Evolutionary conservation across 129 eudicot species (phyloP), one percentile per base, ranked within the genome.

Genomic region (Flaveria trinervia): DNA sequence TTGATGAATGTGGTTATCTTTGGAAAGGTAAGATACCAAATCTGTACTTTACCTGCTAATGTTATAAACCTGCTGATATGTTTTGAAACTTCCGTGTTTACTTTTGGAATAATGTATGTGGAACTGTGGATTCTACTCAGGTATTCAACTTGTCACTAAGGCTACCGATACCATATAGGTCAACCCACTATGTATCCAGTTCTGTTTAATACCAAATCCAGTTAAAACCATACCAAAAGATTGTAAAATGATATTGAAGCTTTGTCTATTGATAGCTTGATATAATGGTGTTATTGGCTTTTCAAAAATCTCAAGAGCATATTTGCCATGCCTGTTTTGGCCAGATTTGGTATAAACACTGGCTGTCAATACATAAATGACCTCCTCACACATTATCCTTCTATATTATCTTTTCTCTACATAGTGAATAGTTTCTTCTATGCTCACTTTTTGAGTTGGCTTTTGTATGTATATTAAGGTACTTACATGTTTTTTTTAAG

Each of bases 1-100:
- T 46, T 79, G 77, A 36, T 73, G 16, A 79, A 61, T 11, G 12
- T 30, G 76, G 65, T 68, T 69, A 66, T 74, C 76, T 80, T 33
- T 79, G 13, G 51, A 73, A 68, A 64, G 76, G 78, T 83, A 70
- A 62, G 61, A 18, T 65, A 51, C 60, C 23, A 15, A 59, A 36
- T 2, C 46, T 66, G n/a, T 64, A 64, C 46, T 77, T 12, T 25
- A 41, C 28, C 4, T 77, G 60, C 65, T 65, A 49, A 17, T 46
- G 1, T 30, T 44, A 45, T 60, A 14, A 22, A 60, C 44, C 68
- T 52, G 41, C 26, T 64, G 65, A 69, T 69, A 45, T 14, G 39
- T 22, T 13, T 69, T 22, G 41, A 69, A 22, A 44, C 51, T 9
- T 43, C 72, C 9, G 10, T 9, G 33, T 17, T 43, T 68, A 5